Base-by-base conservation (phyloP, 2,329 filamentous ascomycete species). In the Tetracladium maxilliforme region DNA sequence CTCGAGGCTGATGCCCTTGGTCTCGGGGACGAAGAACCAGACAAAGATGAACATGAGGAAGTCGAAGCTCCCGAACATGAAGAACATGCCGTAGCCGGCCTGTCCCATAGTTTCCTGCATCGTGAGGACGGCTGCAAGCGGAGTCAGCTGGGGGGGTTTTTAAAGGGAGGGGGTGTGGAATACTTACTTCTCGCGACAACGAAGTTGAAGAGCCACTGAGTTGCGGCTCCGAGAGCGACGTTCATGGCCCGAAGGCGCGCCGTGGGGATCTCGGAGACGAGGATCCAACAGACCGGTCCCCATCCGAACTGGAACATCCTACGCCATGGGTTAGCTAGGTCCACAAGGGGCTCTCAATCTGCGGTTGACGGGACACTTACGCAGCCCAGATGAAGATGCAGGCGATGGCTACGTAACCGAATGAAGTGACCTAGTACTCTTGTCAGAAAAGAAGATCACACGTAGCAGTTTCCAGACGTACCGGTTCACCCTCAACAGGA, bases 161-260 rank as follows among this genome's bases (percentile, higher is more conserved):
- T 15, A 24, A n/a, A 24, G 6, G 14, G 13, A 7, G 29, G 32
- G 2, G 34, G 33, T 2, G 36, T 39, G 9, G 39, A 35, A n/a
- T n/a, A n/a, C n/a, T n/a, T n/a, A n/a, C n/a, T n/a, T 5, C 36
- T 52, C 2, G 75, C 71, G 28, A 80, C 65, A 14, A 78, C 61
- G 33, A 80, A 76, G 41, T 81, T 80, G 49, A 80, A 79, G 3
- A 80, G 48, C 73, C 73, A 77, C 40, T 80, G 71, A 0, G 67
- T 74, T 2, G 66, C 70, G 1, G 74, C 71, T 1, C 62, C 73
- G 20, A 79, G 57, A 4, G 71, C 62, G 15, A 80, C 72, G 37
- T 77, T 77, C 31, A 70, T 48, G 13, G 65, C 66, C 33, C 75
- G 54, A 17, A 79, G 52, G 24, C 74, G 58, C 0, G 70, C 67